These are phyloP conservation scores for Barbarea vulgaris DNA, from an alignment of 345 rosid species.

Conservation along the genomic window DNA sequence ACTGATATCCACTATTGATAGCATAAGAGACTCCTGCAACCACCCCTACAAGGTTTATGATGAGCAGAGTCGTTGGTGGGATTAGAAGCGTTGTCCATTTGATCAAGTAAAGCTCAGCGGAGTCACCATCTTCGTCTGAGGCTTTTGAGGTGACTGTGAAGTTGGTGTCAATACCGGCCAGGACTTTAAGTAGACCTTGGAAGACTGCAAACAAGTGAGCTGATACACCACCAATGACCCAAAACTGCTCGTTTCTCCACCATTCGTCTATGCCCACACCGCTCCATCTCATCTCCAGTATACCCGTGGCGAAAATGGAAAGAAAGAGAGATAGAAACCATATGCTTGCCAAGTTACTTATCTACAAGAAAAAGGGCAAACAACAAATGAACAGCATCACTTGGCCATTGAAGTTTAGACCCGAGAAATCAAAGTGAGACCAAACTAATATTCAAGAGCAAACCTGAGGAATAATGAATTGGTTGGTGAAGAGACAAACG, in stretches of 20 bases:
- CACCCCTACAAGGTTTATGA: conserved; percentile 78
- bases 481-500: conserved; percentile 83
- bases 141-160: conserved; percentile 94
- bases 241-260: conserved; percentile 97
- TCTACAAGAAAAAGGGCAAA: conserved; percentile 43
- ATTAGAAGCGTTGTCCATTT: conserved; percentile 91
- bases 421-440: not conserved
- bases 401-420: not conserved
- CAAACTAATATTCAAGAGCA: not conserved
- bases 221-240: conserved; percentile 94
- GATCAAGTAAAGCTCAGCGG: conserved; percentile 73
- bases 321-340: conserved; percentile 90
- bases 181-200: conserved; percentile 91
- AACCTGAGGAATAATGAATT: conserved; percentile 93
- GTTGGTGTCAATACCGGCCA: conserved; percentile 86
- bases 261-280: conserved; percentile 92
- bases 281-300: conserved; percentile 92
- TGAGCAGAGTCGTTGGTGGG: conserved; percentile 86
- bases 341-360: conserved; percentile 85
- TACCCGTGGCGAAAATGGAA: conserved; percentile 86
- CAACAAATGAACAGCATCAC: not conserved
- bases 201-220: conserved; percentile 82
- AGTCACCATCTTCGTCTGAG: conserved; percentile 79
- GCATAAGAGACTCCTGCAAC: conserved; percentile 87
- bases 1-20: conserved; percentile 80